Evolutionary conservation across 148 eudicot genomes (phyloP).

Genomic region (Spergularia bocconei): DNA sequence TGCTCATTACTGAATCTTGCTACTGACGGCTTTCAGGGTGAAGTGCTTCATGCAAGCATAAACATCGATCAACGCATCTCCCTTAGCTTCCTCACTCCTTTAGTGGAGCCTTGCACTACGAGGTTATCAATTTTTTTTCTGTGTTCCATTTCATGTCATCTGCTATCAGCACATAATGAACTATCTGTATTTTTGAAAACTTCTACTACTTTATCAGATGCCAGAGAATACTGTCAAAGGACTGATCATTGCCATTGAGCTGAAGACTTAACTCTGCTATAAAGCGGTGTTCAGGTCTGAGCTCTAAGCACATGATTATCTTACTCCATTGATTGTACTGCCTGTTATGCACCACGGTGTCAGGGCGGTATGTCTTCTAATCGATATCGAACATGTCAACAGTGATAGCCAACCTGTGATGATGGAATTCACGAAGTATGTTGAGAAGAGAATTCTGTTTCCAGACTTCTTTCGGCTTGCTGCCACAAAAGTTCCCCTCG

Average conservation of each 20-base stretch:
- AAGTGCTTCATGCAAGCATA: background rate
- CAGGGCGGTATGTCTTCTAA: background rate
- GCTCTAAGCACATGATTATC: background rate
- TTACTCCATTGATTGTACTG: background rate
- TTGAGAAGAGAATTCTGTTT: too few relatives aligned
- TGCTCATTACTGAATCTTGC: background rate
- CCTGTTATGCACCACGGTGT: background rate
- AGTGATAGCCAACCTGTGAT: too few relatives aligned
- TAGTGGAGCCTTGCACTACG: background rate
- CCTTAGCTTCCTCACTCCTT: background rate
- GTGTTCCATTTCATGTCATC: background rate
- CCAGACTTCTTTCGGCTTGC: too few relatives aligned
- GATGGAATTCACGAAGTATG: too few relatives aligned
- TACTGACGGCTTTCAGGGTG: background rate
- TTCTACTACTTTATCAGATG: background rate
- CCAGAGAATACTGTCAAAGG: background rate
- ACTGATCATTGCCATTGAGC: background rate
- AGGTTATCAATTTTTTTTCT: background rate
- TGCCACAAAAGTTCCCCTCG: too few relatives aligned
- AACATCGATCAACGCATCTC: background rate
- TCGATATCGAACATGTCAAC: too few relatives aligned
- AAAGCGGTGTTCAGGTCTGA: background rate
- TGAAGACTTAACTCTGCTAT: background rate
- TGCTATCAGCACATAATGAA: background rate
- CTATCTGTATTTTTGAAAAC: background rate